Conservation (phyloP, 352 stramenopile species). For the Phytophthora ramorum region DNA sequence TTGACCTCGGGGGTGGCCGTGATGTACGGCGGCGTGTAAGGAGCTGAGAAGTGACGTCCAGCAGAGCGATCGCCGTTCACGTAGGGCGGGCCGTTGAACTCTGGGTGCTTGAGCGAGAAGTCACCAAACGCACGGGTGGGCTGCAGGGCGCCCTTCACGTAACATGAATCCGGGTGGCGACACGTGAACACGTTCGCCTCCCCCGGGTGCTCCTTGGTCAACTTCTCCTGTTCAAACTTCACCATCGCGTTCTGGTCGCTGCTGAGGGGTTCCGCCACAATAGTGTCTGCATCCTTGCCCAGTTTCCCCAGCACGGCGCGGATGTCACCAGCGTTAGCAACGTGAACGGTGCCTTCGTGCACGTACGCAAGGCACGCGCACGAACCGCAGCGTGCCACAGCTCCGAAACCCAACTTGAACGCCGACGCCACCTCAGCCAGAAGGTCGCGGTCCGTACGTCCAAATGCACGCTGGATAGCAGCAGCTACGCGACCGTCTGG, state of each 20-base stretch:
- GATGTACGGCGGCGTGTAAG: constrained; percentile 95
- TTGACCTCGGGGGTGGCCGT: constrained; percentile 88
- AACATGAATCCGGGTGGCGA: constrained; percentile 91
- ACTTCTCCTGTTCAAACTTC: constrained; percentile 85
- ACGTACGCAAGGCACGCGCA: constrained; percentile 89
- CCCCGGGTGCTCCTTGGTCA: constrained; percentile 84
- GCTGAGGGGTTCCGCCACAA: constrained; percentile 79
- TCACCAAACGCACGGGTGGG: constrained; percentile 92
- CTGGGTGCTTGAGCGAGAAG: constrained; percentile 94
- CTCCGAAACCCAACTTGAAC: constrained; percentile 93
- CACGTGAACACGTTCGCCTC: constrained; percentile 93
- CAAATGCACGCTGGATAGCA: constrained; percentile 87
- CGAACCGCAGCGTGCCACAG: constrained; percentile 87
- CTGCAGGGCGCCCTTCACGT: constrained; percentile 93
- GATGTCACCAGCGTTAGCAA: constrained; percentile 90
- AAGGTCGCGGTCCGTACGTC: constrained; percentile 86
- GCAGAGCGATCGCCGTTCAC: constrained; percentile 82
- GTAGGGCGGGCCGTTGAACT: constrained; percentile 92
- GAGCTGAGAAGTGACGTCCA: constrained; percentile 87
- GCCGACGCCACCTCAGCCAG: constrained; percentile 80
- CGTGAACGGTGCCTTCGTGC: constrained; percentile 76
- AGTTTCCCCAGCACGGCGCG: constrained; percentile 77
- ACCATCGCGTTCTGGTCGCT: constrained; percentile 95
- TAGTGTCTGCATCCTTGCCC: constrained; percentile 38
- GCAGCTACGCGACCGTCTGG: constrained; percentile 62